A percentile compares a stretch with the other conserved stretches of the same genome.
Conservation (phyloP, 2,329 filamentous ascomycete genomes). For the Aureobasidium sp. region DNA sequence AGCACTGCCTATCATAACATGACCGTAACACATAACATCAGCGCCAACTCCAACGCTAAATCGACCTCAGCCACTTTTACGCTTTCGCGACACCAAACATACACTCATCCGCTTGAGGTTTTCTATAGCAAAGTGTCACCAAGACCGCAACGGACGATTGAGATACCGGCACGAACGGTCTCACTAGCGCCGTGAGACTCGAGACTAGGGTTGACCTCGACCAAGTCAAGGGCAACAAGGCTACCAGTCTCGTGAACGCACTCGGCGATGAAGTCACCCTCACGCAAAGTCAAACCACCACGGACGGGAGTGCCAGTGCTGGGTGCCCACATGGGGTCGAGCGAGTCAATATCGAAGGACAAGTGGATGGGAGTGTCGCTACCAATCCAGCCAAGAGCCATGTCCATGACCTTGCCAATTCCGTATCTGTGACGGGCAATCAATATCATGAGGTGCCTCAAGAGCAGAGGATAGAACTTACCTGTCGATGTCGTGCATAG, state of each 20-base stretch:
- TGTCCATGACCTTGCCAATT: constrained; percentile 92
- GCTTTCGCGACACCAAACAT: background rate
- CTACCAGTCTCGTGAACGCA: constrained; percentile 51
- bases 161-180: constrained; percentile 80
- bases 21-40: constrained; percentile 10
- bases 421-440: constrained; percentile 57
- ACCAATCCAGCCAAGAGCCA: constrained; percentile 95
- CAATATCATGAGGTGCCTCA: background rate
- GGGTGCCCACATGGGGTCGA: constrained; percentile 93
- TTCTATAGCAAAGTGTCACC: constrained; percentile 77
- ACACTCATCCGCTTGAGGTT: background rate
- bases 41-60: constrained; percentile 10
- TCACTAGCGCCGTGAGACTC: constrained; percentile 61
- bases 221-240: constrained; percentile 51
- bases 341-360: constrained; percentile 92
- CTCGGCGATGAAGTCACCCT: constrained; percentile 94
- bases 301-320: constrained; percentile 92
- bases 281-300: constrained; percentile 84
- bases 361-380: constrained; percentile 93
- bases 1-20: background rate
- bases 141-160: constrained; percentile 81
- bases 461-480: constrained; percentile 36
- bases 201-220: constrained; percentile 47
- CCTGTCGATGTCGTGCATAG: constrained; percentile 97
- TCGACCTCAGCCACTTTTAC: constrained; percentile 3